Conservation (phyloP, 108 stramenopile genomes). For the Pseudonitzschia multistriata region DNA sequence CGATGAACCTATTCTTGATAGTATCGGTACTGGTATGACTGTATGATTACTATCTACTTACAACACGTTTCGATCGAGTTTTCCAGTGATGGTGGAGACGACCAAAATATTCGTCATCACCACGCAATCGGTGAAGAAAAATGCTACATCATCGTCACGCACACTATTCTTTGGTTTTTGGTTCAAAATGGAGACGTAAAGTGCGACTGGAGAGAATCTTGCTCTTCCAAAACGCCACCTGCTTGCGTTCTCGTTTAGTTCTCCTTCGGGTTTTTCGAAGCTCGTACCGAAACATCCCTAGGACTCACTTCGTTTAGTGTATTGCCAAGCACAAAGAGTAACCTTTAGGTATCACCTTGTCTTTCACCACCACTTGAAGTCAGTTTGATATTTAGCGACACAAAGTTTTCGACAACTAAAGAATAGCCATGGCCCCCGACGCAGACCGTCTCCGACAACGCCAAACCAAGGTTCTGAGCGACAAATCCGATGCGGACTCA, state of each 20-base stretch:
- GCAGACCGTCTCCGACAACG: constrained; percentile 59
- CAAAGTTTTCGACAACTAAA: constrained; percentile 8
- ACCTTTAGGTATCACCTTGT: too few species aligned
- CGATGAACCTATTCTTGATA: neutral
- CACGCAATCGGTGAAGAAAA: neutral
- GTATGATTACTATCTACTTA: neutral
- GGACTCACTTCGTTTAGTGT: neutral
- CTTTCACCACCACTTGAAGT: too few species aligned
- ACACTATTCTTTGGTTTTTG: neutral
- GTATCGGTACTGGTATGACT: neutral
- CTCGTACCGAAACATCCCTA: neutral
- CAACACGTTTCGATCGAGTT: neutral
- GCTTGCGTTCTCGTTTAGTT: neutral
- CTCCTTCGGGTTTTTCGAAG: neutral
- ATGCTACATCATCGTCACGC: constrained; percentile 7
- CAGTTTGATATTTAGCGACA: too few species aligned
- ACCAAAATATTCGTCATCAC: constrained; percentile 1
- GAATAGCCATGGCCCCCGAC: constrained; percentile 60
- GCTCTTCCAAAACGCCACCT: too few species aligned
- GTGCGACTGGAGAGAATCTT: neutral
- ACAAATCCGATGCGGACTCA: constrained; percentile 3
- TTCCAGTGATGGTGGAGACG: neutral
- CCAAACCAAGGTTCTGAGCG: constrained; percentile 19
- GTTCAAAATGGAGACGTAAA: neutral
- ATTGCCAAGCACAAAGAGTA: too few species aligned